Evolutionary conservation across 805 yeast genomes (phyloP).

Genomic region (Yarrowia sp.): DNA sequence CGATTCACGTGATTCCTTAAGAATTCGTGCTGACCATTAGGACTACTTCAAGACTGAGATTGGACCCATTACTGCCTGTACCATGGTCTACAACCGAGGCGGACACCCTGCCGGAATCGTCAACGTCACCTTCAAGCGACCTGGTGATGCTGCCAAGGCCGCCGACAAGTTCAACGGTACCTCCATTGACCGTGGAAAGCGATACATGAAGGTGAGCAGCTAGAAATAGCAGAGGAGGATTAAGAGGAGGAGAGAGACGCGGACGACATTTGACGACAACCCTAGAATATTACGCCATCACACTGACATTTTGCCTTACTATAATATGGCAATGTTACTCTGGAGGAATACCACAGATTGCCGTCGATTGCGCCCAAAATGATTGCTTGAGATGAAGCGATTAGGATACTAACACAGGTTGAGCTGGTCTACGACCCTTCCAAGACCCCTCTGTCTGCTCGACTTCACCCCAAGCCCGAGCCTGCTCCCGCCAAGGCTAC

Average conservation of each 20-base stretch:
- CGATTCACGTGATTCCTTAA: neutral
- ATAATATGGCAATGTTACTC: neutral
- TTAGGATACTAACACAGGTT: conserved; percentile 36
- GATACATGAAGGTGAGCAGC: conserved; percentile 54
- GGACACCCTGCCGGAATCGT: conserved; percentile 93
- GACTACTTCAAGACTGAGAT: conserved; percentile 84
- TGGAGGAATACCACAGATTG: neutral
- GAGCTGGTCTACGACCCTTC: conserved; percentile 86
- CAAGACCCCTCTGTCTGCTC: conserved; percentile 55
- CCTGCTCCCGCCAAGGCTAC: conserved; percentile 27
- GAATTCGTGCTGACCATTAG: conserved; percentile 42
- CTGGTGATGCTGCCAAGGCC: conserved; percentile 71
- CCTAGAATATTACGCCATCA: neutral
- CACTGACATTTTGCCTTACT: neutral
- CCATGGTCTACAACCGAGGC: conserved; percentile 74
- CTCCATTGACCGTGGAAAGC: conserved; percentile 83
- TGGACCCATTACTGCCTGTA: conserved; percentile 74
- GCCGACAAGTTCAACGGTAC: conserved; percentile 85
- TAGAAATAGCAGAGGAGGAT: conserved; percentile 11
- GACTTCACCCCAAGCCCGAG: conserved; percentile 55
- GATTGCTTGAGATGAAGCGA: neutral
- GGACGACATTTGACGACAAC: neutral
- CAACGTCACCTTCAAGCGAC: conserved; percentile 69
- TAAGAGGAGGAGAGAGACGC: neutral
- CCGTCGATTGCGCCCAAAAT: neutral